Evolutionary conservation across 352 stramenopile species (phyloP).

Genomic region (Phytophthora pluvialis): DNA sequence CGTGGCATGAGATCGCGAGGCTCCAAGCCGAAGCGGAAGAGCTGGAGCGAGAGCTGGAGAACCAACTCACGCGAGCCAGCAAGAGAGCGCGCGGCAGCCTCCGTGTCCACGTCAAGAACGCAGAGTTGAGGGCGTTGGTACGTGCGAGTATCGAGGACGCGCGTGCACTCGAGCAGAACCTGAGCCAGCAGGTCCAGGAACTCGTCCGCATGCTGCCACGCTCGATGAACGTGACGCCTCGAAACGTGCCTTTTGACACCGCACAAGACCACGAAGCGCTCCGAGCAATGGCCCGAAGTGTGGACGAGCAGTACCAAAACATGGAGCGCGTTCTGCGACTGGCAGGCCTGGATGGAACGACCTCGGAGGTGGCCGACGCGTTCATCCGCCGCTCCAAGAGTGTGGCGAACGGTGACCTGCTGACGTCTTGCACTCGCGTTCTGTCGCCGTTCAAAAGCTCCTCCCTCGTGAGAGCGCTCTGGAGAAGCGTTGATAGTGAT

Average conservation of each 20-base stretch:
- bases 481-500: constrained; percentile 4
- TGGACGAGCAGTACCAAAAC: constrained; percentile 17
- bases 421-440: constrained; percentile 8
- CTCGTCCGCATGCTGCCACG: constrained; percentile 1
- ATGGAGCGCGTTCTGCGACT: constrained; percentile 6
- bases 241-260: constrained; percentile 6
- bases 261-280: constrained; percentile 5
- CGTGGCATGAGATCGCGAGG: constrained; percentile 13
- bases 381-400: constrained; percentile 2
- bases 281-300: background rate
- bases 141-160: background rate
- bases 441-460: constrained; percentile 6
- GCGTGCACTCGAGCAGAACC: background rate
- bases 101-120: background rate
- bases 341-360: constrained; percentile 2
- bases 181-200: constrained; percentile 2
- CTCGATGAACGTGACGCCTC: background rate
- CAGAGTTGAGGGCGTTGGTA: constrained; percentile 2
- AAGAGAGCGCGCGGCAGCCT: background rate
- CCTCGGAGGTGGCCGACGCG: constrained; percentile 8
- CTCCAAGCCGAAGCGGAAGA: constrained; percentile 7
- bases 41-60: constrained; percentile 4
- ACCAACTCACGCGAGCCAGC: background rate
- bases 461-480: constrained; percentile 5
- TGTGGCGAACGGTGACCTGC: background rate